Evolutionary conservation across 208 protist genomes (phyloP).

Genomic region (Wallacemonas sp.): DNA sequence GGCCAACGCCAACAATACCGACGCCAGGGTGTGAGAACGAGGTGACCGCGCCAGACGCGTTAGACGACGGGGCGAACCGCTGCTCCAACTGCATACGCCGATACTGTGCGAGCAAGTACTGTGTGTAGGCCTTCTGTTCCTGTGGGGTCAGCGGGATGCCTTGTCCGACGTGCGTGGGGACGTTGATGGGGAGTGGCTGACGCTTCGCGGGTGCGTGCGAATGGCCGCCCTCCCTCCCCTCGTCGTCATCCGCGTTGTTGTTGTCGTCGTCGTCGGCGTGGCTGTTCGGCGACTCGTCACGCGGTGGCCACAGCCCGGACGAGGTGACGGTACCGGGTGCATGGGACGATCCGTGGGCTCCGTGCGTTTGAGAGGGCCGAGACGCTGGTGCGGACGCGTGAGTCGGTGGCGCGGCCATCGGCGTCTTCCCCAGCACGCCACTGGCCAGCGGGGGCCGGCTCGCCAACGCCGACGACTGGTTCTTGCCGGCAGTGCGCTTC

Average conservation of each 20-base stretch:
- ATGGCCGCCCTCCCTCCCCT: background rate
- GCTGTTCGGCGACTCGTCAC: background rate
- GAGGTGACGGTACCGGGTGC: too few species aligned
- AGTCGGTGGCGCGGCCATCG: background rate
- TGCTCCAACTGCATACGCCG: background rate
- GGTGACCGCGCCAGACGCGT: background rate
- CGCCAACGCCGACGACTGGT: too few species aligned
- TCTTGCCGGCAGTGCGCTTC: background rate
- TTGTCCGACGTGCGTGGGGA: background rate
- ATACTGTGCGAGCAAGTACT: slow-evolving; percentile 1
- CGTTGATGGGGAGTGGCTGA: background rate
- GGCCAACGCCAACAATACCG: background rate
- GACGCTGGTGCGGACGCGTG: background rate
- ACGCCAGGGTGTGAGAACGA: background rate
- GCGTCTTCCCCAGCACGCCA: too few species aligned
- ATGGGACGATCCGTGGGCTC: too few species aligned
- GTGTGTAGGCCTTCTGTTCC: slow-evolving; percentile 6
- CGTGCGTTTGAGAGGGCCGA: too few species aligned
- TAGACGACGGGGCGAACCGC: background rate
- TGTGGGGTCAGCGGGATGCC: background rate
- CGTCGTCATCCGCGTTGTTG: background rate
- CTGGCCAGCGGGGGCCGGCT: too few species aligned
- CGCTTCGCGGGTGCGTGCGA: too few species aligned
- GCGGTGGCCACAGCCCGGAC: background rate
- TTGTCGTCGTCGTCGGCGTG: background rate